phyloP scores from a whole-genome alignment of 139 green algal species.

The Desmodesmus armatus region DNA sequence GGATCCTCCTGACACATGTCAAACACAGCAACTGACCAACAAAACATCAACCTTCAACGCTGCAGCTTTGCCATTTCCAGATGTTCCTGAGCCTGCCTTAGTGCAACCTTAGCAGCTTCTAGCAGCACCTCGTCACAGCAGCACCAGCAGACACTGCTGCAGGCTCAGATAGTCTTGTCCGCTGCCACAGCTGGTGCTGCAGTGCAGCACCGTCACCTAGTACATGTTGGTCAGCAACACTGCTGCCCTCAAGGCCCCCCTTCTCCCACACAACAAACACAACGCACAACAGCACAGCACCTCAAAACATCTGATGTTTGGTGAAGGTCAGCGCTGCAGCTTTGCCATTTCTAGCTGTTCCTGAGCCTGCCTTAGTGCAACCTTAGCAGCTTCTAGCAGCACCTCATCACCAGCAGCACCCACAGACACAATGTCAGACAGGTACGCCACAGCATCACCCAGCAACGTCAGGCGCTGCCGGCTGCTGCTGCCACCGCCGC shows the following conservation, averaged over 20 bases:
- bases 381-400: conserved; percentile 14
- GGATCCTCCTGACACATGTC: too few species aligned
- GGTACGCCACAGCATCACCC: conserved; percentile 9
- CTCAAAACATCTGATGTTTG: neutral
- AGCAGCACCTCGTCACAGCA: conserved; percentile 28
- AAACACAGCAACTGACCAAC: neutral
- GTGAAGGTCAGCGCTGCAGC: neutral
- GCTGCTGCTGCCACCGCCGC: neutral
- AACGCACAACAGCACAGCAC: neutral
- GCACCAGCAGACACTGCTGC: too few species aligned
- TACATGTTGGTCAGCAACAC: too few species aligned
- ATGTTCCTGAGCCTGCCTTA: conserved; percentile 15
- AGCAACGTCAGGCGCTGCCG: conserved; percentile 36
- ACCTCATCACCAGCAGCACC: conserved; percentile 31
- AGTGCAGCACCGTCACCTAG: too few species aligned
- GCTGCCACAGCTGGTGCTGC: too few species aligned
- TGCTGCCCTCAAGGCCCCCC: too few species aligned
- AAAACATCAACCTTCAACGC: neutral
- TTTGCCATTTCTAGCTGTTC: conserved; percentile 32
- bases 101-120: conserved; percentile 9
- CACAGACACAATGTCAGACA: conserved; percentile 24
- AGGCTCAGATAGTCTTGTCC: too few species aligned
- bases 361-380: conserved; percentile 10
- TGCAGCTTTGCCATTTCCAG: conserved; percentile 33
- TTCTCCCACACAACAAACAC: neutral